Evolutionary conservation across 768 basidiomycete species (phyloP), one percentile per base, ranked within the genome.

Genomic region (Lactifluus rugatus): DNA sequence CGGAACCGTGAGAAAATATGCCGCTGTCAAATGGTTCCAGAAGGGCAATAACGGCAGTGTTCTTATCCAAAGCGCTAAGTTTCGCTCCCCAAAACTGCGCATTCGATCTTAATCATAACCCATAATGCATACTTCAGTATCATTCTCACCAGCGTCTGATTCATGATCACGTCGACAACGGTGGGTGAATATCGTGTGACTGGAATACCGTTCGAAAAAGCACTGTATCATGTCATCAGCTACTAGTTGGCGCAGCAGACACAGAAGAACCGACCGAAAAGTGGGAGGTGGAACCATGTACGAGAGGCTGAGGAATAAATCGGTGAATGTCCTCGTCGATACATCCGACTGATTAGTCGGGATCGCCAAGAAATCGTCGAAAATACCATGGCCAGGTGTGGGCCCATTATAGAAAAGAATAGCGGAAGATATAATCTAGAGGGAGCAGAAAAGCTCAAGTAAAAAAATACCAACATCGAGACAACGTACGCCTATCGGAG

Each of bases 311-410:
- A 2, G 37, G 21, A 60, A 19, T 7, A 53, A 37, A 45, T 51
- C 50, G n/a, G 39, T 13, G 32, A 49, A 54, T n/a, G 50, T 55
- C 17, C 34, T 42, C 8, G 62, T 47, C 4, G 19, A 6, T 16
- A 60, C 49, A 14, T 54, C 48, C 0, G 17, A 34, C 23, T 42
- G 17, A n/a, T 48, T 36, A 9, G 42, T 16, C 0, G 61, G 60
- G 17, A 64, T 50, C 36, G 50, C 61, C 25, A 64, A 34, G 21
- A 66, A 54, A 19, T 62, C 58, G 17, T 64, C 56, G 32, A 66
- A 66, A 17, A 60, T 48, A 5, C 63, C 63, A 1, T 2, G 26
- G 14, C 59, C 56, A 5, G 54, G 52, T n/a, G 52, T 63, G 7
- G 64, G 62, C 1, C 36, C 64, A 31, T 65, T 56, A 45, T 65